Conservation (phyloP, 2,329 filamentous ascomycete genomes). For the Xylariaceae sp. region DNA sequence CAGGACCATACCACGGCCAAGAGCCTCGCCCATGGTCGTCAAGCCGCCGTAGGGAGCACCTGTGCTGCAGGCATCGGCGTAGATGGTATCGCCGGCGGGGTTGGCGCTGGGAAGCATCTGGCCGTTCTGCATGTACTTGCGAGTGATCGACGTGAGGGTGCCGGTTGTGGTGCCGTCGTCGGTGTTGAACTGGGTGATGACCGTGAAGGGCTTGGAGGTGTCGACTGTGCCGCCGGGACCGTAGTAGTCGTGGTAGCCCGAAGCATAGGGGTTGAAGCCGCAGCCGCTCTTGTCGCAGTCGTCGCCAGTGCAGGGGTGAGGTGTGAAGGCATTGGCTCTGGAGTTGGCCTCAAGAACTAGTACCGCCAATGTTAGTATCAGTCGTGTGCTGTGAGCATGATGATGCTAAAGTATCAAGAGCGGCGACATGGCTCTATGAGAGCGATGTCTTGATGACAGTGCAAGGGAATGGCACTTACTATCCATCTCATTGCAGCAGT, state of each 20-base stretch:
- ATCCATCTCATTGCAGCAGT: slow-evolving; percentile 65
- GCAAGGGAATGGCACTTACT: slow-evolving; percentile 21
- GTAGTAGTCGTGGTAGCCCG: slow-evolving; percentile 28
- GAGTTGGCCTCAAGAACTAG: slow-evolving; percentile 57
- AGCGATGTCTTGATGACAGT: not conserved
- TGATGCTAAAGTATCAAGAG: not conserved
- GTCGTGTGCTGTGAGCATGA: not conserved
- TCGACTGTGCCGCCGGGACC: slow-evolving; percentile 25
- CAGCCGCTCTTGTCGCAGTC: slow-evolving; percentile 39
- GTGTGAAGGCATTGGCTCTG: slow-evolving; percentile 52
- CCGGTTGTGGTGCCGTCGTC: slow-evolving; percentile 19
- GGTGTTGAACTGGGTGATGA: slow-evolving; percentile 28
- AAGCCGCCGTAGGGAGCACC: slow-evolving; percentile 35
- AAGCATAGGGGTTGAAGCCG: slow-evolving; percentile 34
- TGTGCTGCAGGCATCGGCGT: slow-evolving; percentile 25
- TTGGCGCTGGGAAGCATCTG: slow-evolving; percentile 39
- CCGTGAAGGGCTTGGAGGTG: slow-evolving; percentile 28
- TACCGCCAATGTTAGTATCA: slow-evolving; percentile 1
- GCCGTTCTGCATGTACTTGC: slow-evolving; percentile 46
- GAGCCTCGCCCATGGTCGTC: slow-evolving; percentile 39
- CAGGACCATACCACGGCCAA: slow-evolving; percentile 48
- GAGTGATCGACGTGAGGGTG: slow-evolving; percentile 41
- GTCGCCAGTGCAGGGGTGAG: slow-evolving; percentile 49
- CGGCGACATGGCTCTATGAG: not conserved
- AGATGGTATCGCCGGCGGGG: slow-evolving; percentile 25